Conservation (phyloP, 2,329 filamentous ascomycete species). For the Neobulgaria alba region DNA sequence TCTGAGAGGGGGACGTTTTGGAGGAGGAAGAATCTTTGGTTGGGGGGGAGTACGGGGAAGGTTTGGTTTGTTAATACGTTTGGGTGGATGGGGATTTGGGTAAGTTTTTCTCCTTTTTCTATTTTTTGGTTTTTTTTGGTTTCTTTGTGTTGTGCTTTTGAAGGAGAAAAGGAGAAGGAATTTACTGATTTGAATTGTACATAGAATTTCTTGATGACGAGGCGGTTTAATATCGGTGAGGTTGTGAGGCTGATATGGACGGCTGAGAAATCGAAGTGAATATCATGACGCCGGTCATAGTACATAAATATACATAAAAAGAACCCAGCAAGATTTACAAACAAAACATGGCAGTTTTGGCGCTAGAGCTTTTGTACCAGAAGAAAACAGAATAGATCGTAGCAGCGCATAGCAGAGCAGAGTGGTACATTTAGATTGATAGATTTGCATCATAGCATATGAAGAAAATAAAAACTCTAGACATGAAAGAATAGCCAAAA, state of each 20-base stretch:
- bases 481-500: no score
- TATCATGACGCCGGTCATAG: no score
- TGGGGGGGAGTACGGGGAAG: background rate
- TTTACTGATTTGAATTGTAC: no score
- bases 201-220: background rate
- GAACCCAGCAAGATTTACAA: no score
- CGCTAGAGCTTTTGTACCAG: background rate
- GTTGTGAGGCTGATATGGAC: background rate
- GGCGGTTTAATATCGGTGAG: background rate
- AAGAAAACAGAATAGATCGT: no score
- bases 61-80: background rate
- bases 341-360: background rate
- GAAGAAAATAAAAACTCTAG: no score
- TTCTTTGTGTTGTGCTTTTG: no score
- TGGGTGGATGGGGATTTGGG: background rate
- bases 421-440: no score
- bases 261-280: background rate
- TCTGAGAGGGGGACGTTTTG: background rate
- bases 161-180: no score
- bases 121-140: background rate
- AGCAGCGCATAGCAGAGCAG: no score
- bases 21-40: background rate
- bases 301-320: no score
- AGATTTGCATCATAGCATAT: no score
- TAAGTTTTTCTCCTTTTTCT: background rate